Base-by-base conservation (phyloP, 1,139 yeast species). In the Pichia sp. region DNA sequence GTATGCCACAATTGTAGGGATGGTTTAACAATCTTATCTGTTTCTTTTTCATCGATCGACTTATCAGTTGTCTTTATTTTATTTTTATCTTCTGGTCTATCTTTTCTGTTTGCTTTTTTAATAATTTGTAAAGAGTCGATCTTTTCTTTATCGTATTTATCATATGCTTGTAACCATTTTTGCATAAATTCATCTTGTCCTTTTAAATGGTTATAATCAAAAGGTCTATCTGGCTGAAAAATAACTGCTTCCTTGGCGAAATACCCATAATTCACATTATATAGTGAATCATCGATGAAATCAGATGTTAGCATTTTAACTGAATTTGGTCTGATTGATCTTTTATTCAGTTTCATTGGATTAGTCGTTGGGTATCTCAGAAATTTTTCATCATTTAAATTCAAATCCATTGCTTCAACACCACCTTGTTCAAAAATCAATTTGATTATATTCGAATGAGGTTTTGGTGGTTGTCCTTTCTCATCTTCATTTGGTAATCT, bases 1-100 rank as follows among this genome's bases (percentile, higher is more conserved):
- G 95, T 87, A 60, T 87, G 95, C 96, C 96, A 87, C 42, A 86
- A 68, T 63, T 87, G 96, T 23, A 82, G 65, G 18, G 79, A 71
- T 38, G 74, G 69, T 48, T 68, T 69, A 1, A 54, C 59, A 35
- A 62, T 50, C 41, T 59, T 52, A 37, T 54, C 48, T 15, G 49
- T 53, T 13, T 46, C 46, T 2, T 22, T 46, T 3, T 23, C 39
- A 44, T 40, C 27, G 39, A 45, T 13, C 43, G 52, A 44, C 6
- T 35, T 32, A 38, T 48, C 46, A 16, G 26, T 39, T 18, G 34
- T 25, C 18, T 39, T 44, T 3, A 27, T 46, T n/a, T 38, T 46
- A n/a, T 40, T 35, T 15, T 13, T 35, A 16, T 42, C 20, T 18
- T 13, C 29, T 18, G 44, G 23, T 22, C n/a, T 40, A n/a, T 30